phyloP scores from a whole-genome alignment of 805 yeast genomes.

The Teunomyces atbi region DNA sequence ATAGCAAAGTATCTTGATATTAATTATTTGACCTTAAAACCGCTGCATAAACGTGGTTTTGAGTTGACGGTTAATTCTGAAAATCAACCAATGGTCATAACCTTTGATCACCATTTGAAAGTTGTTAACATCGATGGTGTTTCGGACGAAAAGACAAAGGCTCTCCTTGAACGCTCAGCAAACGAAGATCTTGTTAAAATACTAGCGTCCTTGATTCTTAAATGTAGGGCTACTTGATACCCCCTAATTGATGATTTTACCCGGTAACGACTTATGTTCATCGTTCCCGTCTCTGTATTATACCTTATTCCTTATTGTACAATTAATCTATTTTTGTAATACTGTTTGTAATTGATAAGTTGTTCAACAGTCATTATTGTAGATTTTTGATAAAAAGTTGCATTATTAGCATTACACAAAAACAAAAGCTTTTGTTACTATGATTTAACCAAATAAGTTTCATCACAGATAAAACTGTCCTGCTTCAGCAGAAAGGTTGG shows the following conservation, averaged over 20 bases:
- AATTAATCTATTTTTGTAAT: background rate
- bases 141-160: background rate
- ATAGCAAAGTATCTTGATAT: slow-evolving; percentile 13
- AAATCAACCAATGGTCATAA: background rate
- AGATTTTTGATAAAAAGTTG: too few species aligned
- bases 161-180: background rate
- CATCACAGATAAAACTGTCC: too few species aligned
- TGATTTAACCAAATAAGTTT: too few species aligned
- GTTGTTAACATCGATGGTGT: background rate
- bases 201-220: background rate
- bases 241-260: too few species aligned
- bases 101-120: background rate
- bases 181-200: background rate
- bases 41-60: background rate
- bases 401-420: too few species aligned
- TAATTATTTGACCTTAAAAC: slow-evolving; percentile 4
- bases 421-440: too few species aligned
- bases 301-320: background rate
- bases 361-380: too few species aligned
- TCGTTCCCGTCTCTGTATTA: background rate
- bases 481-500: too few species aligned
- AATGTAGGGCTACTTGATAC: background rate
- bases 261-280: too few species aligned
- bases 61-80: background rate
- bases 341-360: too few species aligned